Conservation (phyloP, 1,139 yeast genomes). For the Entelexis paramagnoliae region DNA sequence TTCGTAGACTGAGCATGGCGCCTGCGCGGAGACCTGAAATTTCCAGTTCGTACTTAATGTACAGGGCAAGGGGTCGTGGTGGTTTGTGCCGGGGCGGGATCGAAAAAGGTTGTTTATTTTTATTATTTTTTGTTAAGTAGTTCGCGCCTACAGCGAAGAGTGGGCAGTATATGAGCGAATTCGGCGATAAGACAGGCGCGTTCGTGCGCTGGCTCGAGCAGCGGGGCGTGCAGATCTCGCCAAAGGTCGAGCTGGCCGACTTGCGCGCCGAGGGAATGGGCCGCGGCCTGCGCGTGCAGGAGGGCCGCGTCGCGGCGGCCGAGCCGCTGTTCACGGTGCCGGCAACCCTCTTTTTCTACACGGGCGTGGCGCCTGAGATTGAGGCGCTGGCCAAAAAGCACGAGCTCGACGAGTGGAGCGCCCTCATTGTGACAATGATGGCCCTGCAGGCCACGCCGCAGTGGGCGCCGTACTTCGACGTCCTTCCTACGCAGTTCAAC, state of each 20-base stretch:
- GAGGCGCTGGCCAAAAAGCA: slow-evolving; percentile 36
- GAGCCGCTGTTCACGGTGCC: slow-evolving; percentile 67
- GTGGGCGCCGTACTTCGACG: slow-evolving; percentile 63
- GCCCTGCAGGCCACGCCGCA: slow-evolving; percentile 43
- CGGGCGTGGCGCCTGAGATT: slow-evolving; percentile 35
- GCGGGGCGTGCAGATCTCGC: slow-evolving; percentile 40
- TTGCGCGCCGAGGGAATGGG: slow-evolving; percentile 54
- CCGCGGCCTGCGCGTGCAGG: slow-evolving; percentile 60
- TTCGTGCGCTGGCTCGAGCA: slow-evolving; percentile 39
- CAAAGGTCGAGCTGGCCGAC: slow-evolving; percentile 52
- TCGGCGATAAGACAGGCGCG: slow-evolving; percentile 33
- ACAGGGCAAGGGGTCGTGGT: slow-evolving; percentile 1
- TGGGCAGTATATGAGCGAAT: slow-evolving; percentile 23
- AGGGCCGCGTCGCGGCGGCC: slow-evolving; percentile 44
- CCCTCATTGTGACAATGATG: slow-evolving; percentile 55
- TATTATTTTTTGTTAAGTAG: no score
- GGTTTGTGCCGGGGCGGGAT: neutral
- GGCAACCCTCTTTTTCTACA: slow-evolving; percentile 43
- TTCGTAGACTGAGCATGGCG: slow-evolving; percentile 4
- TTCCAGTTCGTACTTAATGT: neutral
- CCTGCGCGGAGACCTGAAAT: neutral
- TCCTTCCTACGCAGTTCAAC: slow-evolving; percentile 55
- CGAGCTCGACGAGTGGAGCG: slow-evolving; percentile 59
- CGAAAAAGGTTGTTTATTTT: neutral
- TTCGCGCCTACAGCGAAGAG: no score